Evolutionary conservation across 768 basidiomycete species (phyloP).

Genomic region (Imleria badia): DNA sequence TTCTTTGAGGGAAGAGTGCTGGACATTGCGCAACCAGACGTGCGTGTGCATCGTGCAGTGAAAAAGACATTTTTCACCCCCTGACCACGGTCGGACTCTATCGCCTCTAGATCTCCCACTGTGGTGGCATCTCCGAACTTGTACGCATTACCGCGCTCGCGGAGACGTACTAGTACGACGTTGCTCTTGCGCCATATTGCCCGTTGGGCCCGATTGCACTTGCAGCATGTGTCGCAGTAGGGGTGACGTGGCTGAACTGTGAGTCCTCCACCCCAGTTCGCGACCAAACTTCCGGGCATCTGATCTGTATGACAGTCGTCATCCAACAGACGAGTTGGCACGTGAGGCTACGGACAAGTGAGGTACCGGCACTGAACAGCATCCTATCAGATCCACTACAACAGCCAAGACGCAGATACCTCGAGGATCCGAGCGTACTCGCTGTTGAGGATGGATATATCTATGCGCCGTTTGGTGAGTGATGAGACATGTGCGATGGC

Average conservation of each 20-base stretch:
- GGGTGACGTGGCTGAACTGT: constrained; percentile 59
- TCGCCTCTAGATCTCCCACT: constrained; percentile 47
- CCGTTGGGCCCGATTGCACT: constrained; percentile 71
- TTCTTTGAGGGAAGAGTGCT: constrained; percentile 64
- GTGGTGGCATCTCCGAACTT: constrained; percentile 60
- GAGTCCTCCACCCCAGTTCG: constrained; percentile 24
- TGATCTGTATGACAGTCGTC: constrained; percentile 40
- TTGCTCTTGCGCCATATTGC: constrained; percentile 71
- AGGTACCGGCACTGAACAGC: background rate
- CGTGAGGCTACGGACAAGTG: constrained; percentile 28
- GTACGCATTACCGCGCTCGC: constrained; percentile 43
- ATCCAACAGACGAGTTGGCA: constrained; percentile 70
- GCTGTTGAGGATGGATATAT: constrained; percentile 53
- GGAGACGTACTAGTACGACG: constrained; percentile 71
- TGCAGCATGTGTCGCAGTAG: constrained; percentile 69
- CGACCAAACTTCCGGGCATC: background rate
- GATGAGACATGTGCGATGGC: background rate
- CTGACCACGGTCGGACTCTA: background rate
- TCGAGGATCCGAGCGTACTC: constrained; percentile 52
- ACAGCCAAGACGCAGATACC: constrained; percentile 58
- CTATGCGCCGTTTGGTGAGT: constrained; percentile 40
- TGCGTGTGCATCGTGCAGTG: constrained; percentile 27
- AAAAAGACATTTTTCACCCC: background rate
- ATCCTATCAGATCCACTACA: constrained; percentile 57
- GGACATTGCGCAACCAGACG: constrained; percentile 71